A percentile compares a stretch with the other conserved stretches of the same genome.
Conservation (phyloP, 108 stramenopile genomes). For the Cyclotella atomus region DNA sequence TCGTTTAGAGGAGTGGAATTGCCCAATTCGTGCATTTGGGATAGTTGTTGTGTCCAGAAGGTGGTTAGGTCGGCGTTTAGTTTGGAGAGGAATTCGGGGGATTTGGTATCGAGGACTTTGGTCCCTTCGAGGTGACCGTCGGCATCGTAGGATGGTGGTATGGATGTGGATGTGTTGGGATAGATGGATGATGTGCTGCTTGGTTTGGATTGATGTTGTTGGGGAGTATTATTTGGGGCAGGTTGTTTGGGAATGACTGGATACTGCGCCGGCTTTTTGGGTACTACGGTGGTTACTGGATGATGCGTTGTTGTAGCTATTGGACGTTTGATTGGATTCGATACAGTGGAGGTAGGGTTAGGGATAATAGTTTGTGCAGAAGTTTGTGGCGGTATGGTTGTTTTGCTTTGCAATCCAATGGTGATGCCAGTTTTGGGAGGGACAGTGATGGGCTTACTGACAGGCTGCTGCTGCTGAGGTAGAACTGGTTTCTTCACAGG, state of each 20-base stretch:
- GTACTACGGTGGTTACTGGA: neutral
- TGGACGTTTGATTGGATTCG: neutral
- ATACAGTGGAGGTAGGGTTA: too few relatives aligned
- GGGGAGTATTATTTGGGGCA: neutral
- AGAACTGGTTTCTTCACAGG: neutral
- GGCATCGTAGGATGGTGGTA: neutral
- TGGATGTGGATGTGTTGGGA: neutral
- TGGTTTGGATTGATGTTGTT: neutral
- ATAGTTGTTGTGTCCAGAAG: conserved; percentile 80
- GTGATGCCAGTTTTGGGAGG: too few relatives aligned
- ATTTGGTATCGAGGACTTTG: conserved; percentile 57
- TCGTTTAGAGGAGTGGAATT: conserved; percentile 63
- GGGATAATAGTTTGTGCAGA: too few relatives aligned
- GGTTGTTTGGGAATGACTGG: conserved; percentile 12
- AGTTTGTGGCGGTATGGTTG: too few relatives aligned
- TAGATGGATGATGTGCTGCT: neutral
- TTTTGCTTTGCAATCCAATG: too few relatives aligned
- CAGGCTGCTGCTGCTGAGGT: too few relatives aligned
- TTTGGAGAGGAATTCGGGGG: conserved; percentile 71
- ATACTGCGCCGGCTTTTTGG: conserved; percentile 28
- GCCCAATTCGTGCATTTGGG: conserved; percentile 50
- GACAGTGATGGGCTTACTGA: too few relatives aligned
- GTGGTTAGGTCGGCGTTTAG: conserved; percentile 57
- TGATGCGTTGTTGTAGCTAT: neutral
- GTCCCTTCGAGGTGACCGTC: conserved; percentile 21